A percentile compares a stretch with the other conserved stretches of the same genome.
Conservation (phyloP, 2,329 filamentous ascomycete species). For the Exophiala sideris region DNA sequence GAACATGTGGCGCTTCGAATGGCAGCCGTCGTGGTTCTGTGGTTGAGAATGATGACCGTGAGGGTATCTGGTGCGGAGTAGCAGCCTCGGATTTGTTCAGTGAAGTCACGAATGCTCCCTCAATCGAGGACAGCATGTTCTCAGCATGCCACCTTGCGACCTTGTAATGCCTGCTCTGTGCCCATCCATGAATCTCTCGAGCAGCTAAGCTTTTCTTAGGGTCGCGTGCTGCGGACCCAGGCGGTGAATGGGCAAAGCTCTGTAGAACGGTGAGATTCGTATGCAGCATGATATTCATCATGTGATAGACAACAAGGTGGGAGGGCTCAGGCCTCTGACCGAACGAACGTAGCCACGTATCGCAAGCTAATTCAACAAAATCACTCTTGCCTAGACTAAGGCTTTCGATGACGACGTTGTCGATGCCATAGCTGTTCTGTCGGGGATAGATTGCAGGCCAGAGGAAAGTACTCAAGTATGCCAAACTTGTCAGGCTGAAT, state of each 20-base stretch:
- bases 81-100: neutral
- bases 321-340: neutral
- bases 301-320: constrained; percentile 9
- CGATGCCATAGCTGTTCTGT: constrained; percentile 9
- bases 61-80: neutral
- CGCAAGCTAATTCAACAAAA: constrained; percentile 11
- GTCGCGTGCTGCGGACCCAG: constrained; percentile 11
- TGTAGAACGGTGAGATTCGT: constrained; percentile 15
- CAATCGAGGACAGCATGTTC: constrained; percentile 8
- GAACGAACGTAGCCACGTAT: constrained; percentile 9
- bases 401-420: constrained; percentile 7
- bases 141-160: constrained; percentile 16
- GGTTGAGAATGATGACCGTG: neutral
- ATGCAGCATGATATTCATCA: constrained; percentile 18
- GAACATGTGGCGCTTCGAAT: constrained; percentile 13
- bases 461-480: neutral
- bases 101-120: constrained; percentile 2
- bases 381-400: constrained; percentile 6
- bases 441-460: constrained; percentile 11
- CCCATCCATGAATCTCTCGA: constrained; percentile 8
- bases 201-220: constrained; percentile 11
- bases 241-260: constrained; percentile 14
- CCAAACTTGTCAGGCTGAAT: constrained; percentile 3
- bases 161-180: constrained; percentile 7
- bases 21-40: constrained; percentile 8